Conservation (phyloP, 129 eudicot species). For the Flaveria brownii region DNA sequence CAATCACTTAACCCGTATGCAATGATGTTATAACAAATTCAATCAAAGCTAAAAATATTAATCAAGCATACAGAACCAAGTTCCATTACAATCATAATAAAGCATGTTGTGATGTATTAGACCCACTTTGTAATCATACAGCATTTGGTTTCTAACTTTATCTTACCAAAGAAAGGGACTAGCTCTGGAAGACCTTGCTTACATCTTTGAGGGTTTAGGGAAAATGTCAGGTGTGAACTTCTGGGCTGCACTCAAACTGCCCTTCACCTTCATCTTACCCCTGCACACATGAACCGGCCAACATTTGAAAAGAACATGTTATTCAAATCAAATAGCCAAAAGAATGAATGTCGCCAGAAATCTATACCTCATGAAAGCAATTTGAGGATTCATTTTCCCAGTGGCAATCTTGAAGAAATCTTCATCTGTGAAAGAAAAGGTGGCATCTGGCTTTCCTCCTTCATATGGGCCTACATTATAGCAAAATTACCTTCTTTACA, state of each 20-base stretch:
- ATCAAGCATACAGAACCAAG: not conserved
- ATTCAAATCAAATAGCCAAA: not conserved
- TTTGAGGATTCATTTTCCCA: slow-evolving; percentile 49
- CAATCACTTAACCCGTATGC: not conserved
- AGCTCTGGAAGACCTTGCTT: slow-evolving; percentile 11
- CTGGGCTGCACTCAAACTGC: slow-evolving; percentile 75
- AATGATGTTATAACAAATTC: not conserved
- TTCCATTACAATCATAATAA: not conserved
- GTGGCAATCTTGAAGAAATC: slow-evolving; percentile 60
- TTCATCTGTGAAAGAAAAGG: slow-evolving; percentile 84
- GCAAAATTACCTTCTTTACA: not conserved
- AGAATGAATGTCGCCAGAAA: not conserved
- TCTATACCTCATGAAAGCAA: slow-evolving; percentile 47
- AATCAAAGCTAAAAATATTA: not conserved
- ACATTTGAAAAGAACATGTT: not conserved
- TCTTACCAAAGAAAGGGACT: not conserved
- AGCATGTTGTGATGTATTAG: not conserved
- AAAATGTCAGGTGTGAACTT: slow-evolving; percentile 83
- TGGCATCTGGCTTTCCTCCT: slow-evolving; percentile 93
- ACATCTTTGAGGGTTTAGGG: slow-evolving; percentile 75
- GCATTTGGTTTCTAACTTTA: not conserved
- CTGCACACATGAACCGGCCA: slow-evolving; percentile 28
- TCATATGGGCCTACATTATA: slow-evolving; percentile 56
- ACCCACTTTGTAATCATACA: not conserved
- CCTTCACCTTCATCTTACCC: slow-evolving; percentile 78